Evolutionary conservation across 2,329 filamentous ascomycete species (phyloP).

Genomic region (Magnaporthiopsis rhizophila): DNA sequence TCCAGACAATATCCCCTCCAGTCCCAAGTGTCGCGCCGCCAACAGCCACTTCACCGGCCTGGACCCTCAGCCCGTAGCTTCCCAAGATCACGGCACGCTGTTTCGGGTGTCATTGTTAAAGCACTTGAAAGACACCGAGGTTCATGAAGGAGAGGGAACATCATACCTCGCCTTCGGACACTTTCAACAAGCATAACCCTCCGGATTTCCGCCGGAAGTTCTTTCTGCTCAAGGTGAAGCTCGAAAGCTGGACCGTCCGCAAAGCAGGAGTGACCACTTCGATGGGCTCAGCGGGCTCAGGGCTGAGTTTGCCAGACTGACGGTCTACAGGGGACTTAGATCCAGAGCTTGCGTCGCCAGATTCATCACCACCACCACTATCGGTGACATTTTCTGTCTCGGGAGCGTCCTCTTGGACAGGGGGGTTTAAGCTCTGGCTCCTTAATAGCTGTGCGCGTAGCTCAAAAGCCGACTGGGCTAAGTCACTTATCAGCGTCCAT

Average conservation of each 20-base stretch:
- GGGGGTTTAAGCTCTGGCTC: background rate
- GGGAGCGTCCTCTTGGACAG: constrained; percentile 13
- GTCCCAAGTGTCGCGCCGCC: constrained; percentile 54
- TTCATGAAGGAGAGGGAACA: background rate
- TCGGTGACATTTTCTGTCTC: background rate
- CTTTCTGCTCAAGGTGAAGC: constrained; percentile 35
- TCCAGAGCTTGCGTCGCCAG: background rate
- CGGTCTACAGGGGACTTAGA: background rate
- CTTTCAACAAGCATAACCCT: constrained; percentile 32
- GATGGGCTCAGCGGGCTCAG: constrained; percentile 16
- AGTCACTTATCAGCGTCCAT: constrained; percentile 4
- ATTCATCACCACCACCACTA: background rate
- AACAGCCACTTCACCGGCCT: constrained; percentile 54
- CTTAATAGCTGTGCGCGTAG: constrained; percentile 29
- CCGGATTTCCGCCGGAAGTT: constrained; percentile 32
- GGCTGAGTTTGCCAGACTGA: constrained; percentile 8
- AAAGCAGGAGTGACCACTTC: constrained; percentile 8
- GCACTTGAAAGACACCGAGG: rapidly evolving
- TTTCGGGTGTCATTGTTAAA: constrained; percentile 11
- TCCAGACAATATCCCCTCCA: constrained; percentile 35
- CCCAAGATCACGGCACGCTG: constrained; percentile 58
- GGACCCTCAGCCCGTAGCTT: constrained; percentile 56
- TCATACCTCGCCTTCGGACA: constrained; percentile 42
- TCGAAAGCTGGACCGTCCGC: constrained; percentile 28
- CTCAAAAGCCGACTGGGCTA: constrained; percentile 31